A percentile compares a stretch with the other conserved stretches of the same genome.
Conservation (phyloP, 257 asterid species). For the Ballota nigra region DNA sequence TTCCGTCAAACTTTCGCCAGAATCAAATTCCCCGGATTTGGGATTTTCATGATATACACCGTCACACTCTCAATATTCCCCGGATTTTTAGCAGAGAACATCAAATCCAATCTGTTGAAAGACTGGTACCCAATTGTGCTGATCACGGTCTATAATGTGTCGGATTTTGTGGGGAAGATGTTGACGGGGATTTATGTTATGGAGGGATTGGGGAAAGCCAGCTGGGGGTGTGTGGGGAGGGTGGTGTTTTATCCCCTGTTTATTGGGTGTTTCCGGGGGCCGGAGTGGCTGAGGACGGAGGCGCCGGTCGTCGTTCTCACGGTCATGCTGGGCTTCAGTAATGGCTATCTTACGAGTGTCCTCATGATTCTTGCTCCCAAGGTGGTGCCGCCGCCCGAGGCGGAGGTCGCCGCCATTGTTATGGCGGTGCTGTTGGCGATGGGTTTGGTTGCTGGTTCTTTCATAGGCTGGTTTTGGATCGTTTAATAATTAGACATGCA, state of each 20-base stretch:
- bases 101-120: slow-evolving; percentile 40
- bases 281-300: slow-evolving; percentile 71
- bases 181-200: slow-evolving; percentile 44
- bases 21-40: slow-evolving; percentile 59
- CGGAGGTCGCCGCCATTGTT: slow-evolving; percentile 71
- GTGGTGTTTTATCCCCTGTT: slow-evolving; percentile 64
- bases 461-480: slow-evolving; percentile 79
- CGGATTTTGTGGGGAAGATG: slow-evolving; percentile 70
- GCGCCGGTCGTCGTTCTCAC: slow-evolving; percentile 57
- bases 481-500: too few relatives aligned
- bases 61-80: slow-evolving; percentile 79
- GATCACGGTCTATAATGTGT: slow-evolving; percentile 49
- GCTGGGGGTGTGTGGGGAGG: slow-evolving; percentile 66
- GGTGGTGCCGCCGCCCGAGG: slow-evolving; percentile 47
- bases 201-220: slow-evolving; percentile 41
- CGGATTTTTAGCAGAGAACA: slow-evolving; percentile 64
- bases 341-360: slow-evolving; percentile 79
- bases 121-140: slow-evolving; percentile 76
- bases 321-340: slow-evolving; percentile 52
- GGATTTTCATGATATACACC: slow-evolving; percentile 54
- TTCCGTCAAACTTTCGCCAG: slow-evolving; percentile 35
- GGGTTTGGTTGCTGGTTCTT: slow-evolving; percentile 64
- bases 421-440: slow-evolving; percentile 65
- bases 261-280: slow-evolving; percentile 65
- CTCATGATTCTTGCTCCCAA: slow-evolving; percentile 83